A percentile compares a stretch with the other conserved stretches of the same genome.
Conservation (phyloP, 345 rosid species). For the Psidium guajava region DNA sequence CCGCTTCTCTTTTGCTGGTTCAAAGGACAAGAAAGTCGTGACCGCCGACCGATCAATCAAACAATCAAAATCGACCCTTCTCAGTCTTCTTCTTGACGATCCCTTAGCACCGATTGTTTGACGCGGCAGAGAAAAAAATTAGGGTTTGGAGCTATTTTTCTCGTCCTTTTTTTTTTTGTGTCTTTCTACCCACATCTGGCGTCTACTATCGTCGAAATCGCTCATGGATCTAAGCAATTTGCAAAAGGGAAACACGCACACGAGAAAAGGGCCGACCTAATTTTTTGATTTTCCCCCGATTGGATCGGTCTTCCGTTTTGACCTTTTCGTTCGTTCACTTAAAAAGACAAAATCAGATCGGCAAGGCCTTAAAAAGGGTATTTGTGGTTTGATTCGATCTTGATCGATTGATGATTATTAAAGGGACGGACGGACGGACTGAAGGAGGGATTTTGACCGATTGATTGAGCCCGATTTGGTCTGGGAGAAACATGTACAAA, state of each 20-base stretch:
- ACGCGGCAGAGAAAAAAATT: background rate
- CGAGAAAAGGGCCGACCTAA: background rate
- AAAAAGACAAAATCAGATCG: background rate
- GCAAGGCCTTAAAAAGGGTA: background rate
- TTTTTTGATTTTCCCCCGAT: background rate
- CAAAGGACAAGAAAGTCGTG: too few relatives aligned
- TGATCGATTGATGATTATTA: background rate
- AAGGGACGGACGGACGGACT: background rate
- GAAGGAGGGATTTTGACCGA: background rate
- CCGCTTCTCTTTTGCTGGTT: background rate
- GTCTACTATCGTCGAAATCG: background rate
- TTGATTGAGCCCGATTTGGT: background rate
- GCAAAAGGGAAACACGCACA: background rate
- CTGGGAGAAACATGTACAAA: conserved; percentile 29
- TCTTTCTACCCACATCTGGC: background rate
- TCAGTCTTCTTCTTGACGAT: background rate
- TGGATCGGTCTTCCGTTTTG: background rate
- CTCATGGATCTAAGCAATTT: background rate
- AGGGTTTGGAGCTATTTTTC: background rate
- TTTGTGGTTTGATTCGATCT: background rate
- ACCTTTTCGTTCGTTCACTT: background rate
- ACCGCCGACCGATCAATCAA: too few relatives aligned
- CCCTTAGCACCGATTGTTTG: background rate
- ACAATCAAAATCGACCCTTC: background rate
- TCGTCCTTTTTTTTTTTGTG: background rate